Conservation (phyloP, 345 rosid species). For the Arabis hirsuta region DNA sequence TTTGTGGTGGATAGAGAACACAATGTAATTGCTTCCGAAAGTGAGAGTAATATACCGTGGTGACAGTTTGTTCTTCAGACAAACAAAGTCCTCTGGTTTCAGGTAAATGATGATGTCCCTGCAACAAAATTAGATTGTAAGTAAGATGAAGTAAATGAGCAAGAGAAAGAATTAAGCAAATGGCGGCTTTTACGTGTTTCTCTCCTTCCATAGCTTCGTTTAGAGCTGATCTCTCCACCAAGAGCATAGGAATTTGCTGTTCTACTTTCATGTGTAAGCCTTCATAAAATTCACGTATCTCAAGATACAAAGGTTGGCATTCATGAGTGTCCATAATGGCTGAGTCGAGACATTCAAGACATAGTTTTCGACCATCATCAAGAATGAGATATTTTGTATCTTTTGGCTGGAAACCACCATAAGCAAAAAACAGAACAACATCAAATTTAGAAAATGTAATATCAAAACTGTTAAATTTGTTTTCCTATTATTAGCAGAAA, state of each 20-base stretch:
- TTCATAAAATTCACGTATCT: constrained; percentile 80
- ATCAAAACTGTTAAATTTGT: constrained; percentile 23
- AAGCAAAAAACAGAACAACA: constrained; percentile 26
- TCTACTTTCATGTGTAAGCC: constrained; percentile 85
- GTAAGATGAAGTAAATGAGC: background rate
- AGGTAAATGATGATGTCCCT: constrained; percentile 97
- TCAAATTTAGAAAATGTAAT: background rate
- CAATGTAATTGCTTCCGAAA: background rate
- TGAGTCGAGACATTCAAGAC: constrained; percentile 89
- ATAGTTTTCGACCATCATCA: constrained; percentile 76
- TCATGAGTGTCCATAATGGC: constrained; percentile 80
- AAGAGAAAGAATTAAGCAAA: background rate
- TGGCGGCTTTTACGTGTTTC: constrained; percentile 49
- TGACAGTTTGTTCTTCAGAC: constrained; percentile 92
- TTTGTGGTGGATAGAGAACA: background rate
- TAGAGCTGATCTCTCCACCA: constrained; percentile 85
- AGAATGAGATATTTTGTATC: constrained; percentile 66
- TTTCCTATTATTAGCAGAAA: background rate
- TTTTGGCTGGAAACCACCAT: constrained; percentile 54
- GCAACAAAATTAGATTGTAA: background rate
- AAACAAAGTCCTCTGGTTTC: constrained; percentile 99
- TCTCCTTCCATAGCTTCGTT: constrained; percentile 80
- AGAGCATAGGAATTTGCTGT: constrained; percentile 74
- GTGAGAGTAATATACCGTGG: constrained; percentile 58
- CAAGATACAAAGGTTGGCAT: constrained; percentile 81